Evolutionary conservation across 495 filamentous ascomycete genomes (phyloP), one percentile per base, ranked within the genome.

Genomic region (Tuber indicum): DNA sequence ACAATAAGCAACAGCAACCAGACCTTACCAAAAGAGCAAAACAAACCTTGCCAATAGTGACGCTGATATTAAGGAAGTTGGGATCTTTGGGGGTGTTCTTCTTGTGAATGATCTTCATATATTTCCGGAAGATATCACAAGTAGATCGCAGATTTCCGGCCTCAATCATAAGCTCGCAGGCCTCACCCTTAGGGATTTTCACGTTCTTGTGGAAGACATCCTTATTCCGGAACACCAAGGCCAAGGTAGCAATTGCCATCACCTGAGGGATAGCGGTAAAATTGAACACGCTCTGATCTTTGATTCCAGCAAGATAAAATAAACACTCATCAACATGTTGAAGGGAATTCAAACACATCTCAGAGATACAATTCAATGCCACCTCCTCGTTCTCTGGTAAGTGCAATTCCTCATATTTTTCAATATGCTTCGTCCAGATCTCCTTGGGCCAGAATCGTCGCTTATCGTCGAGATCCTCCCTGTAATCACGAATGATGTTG

Each of bases 201-300:
- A 99, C 87, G 80, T 97, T 94, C 73, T 88, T 90, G 82, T 94
- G 85, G 85, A 97, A 97, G 74, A 99, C 91, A 75, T 88, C 88
- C 47, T 93, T 92, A 83, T 99, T 99, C 81, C 92, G 91, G 89
- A 98, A 99, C 82, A 96, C 92, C 45, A 96, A 87, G 75, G 97
- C 91, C 62, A 98, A 84, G 1, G 95, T 98, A 3, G 96, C 95
- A 85, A 99, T 98, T 43, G 96, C 96, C 96, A 99, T 99, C 77
- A 91, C 87, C 85, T 99, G 96, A n/a, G 96, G 96, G 81, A 99
- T 99, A 69, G 96, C 95, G 69, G 93, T 93, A 84, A 99, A 99
- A 87, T 99, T 98, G 91, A 99, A 99, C n/a, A 97, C 94, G 84
- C 92, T 96, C 86, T 98, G 96, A 84, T 99, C 96, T 76, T 92